Conservation (phyloP, 768 basidiomycete species). For the Austroboletus eburneus region DNA sequence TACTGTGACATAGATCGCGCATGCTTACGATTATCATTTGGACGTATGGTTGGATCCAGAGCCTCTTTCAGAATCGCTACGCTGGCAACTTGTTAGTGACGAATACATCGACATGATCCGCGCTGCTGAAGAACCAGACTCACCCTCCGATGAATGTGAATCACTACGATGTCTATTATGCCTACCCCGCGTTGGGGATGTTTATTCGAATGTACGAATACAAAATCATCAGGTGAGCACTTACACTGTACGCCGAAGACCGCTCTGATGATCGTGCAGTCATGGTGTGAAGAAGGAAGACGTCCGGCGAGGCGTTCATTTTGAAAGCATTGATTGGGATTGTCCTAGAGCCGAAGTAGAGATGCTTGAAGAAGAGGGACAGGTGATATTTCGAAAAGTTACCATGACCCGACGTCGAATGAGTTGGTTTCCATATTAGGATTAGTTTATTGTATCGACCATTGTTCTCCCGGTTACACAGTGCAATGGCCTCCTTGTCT, state of each 20-base stretch:
- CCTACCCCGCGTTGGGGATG: background rate
- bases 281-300: background rate
- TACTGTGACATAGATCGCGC: background rate
- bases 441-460: background rate
- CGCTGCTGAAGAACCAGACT: background rate
- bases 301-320: background rate
- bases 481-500: conserved; percentile 2
- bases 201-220: no score
- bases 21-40: background rate
- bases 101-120: background rate
- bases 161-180: conserved; percentile 2
- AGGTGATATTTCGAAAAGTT: background rate
- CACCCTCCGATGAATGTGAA: no score
- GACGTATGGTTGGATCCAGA: no score
- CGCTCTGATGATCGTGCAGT: background rate
- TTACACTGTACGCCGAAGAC: background rate
- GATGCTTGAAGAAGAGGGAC: background rate
- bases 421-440: conserved; percentile 17
- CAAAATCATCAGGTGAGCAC: background rate
- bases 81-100: conserved; percentile 4
- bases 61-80: no score
- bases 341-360: background rate
- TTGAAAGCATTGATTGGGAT: background rate
- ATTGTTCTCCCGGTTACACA: conserved; percentile 17
- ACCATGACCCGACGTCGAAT: no score